Base-by-base conservation (phyloP, 345 rosid genomes). In the Clarkia xantiana region DNA sequence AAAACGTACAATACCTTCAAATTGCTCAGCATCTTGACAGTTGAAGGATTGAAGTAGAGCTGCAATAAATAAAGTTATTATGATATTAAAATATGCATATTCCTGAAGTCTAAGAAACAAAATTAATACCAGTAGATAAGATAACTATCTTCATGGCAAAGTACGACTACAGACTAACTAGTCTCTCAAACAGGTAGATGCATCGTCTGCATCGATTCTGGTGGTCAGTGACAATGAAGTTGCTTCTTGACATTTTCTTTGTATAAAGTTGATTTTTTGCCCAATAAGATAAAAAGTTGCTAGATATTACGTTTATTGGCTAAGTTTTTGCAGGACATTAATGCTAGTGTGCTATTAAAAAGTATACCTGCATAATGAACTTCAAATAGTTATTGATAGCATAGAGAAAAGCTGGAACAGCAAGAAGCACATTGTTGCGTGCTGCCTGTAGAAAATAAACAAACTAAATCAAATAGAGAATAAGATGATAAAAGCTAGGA, bases 11-110 rank as follows among this genome's bases (percentile, higher is more conserved):
- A 16, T 66, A 82, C 91, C 94, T 90, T 90, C 65, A 83, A 71
- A 71, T 90, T 90, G 74, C 97, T 81, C 55, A 90, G 81, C 97
- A 90, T 90, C 81, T 90, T 90, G 64, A 90, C 97, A 10, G 97
- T 90, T 19, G 97, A 96, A 61, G 97, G 97, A 67, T 86, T 90
- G 75, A 90, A 90, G 68, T 90, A 90, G 50, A 90, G 75, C 97
- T 90, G 91, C 60, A 63, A 58, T 50, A 68, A 22, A 49, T 72
- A 66, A 13, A 34, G 8, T 29, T 29, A 29, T 29, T 7, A 29
- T 29, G 9, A 29, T 20, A 14, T 38, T 7, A 48, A 48, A 6
- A 29, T 16, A 14, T 9, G n/a, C 39, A 14, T 13, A 23, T 13
- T 13, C 34, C 17, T 20, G 39, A 29, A 22, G 9, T 16, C 10